phyloP scores from a whole-genome alignment of 2,329 filamentous ascomycete species.

The Cytospora piceicola region DNA sequence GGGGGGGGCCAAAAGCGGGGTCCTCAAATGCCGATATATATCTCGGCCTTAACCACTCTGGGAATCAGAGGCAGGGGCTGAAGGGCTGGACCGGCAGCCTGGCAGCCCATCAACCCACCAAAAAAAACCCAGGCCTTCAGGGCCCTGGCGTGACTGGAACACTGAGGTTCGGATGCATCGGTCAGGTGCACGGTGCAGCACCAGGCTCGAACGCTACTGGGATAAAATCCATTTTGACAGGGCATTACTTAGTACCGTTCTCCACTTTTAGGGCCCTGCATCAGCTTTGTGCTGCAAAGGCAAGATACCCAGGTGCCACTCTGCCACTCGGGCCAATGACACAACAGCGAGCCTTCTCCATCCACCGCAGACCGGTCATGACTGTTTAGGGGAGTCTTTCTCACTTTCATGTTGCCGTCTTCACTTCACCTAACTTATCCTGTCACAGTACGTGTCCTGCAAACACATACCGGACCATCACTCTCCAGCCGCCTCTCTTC shows the following conservation, averaged over 20 bases:
- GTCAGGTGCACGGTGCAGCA: background rate
- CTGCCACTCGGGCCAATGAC: background rate
- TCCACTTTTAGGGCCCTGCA: conserved; percentile 1
- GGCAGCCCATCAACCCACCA: too few species aligned
- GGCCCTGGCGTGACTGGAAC: background rate
- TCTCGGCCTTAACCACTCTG: background rate
- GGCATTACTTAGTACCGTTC: background rate
- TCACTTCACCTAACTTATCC: background rate
- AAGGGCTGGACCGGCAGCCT: too few species aligned
- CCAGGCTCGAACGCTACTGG: background rate
- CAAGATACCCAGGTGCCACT: background rate
- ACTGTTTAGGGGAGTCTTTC: background rate
- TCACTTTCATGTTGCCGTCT: background rate
- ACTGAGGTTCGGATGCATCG: background rate
- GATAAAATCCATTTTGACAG: background rate
- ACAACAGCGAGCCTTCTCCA: background rate
- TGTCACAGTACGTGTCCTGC: too few species aligned
- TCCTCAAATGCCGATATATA: background rate
- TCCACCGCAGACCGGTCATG: background rate
- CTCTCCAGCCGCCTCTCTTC: background rate
- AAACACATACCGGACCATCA: background rate
- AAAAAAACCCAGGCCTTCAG: too few species aligned
- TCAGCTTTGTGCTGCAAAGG: background rate
- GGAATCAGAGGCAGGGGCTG: background rate
- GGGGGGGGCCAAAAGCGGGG: background rate